Conservation (phyloP, 176 grass and related monocot species). For the Bonia amplexicaulis region DNA sequence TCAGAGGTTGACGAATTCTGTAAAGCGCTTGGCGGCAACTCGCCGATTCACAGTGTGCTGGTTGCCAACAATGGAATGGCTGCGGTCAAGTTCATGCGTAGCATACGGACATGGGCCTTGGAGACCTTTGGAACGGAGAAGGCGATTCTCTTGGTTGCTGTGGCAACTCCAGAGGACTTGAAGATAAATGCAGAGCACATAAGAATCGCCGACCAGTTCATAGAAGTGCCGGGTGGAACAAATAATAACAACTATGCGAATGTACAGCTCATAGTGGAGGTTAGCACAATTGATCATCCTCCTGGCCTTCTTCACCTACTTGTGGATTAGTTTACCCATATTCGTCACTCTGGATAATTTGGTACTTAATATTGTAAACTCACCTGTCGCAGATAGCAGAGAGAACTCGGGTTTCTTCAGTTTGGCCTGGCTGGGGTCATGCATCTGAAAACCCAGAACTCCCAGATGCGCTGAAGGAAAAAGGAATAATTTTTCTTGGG, state of each 20-base stretch:
- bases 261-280: constrained; percentile 98
- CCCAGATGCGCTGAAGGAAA: constrained; percentile 70
- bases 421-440: constrained; percentile 99
- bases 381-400: constrained; percentile 67
- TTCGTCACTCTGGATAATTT: background rate
- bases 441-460: constrained; percentile 98
- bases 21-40: constrained; percentile 61
- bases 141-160: constrained; percentile 85
- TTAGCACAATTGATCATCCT: constrained; percentile 33
- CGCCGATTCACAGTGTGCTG: constrained; percentile 81
- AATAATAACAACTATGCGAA: constrained; percentile 98
- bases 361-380: constrained; percentile 19
- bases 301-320: background rate
- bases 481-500: constrained; percentile 92
- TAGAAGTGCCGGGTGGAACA: constrained; percentile 93
- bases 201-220: constrained; percentile 91
- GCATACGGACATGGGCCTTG: constrained; percentile 78
- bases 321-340: background rate
- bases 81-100: constrained; percentile 93
- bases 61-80: constrained; percentile 99
- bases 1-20: constrained; percentile 79
- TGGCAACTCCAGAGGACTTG: constrained; percentile 97
- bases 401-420: constrained; percentile 86
- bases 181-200: constrained; percentile 98
- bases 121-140: constrained; percentile 92